These are phyloP conservation scores for Plasmodium fragile DNA, from an alignment of 169 alveolate species.

Conservation along the genomic window DNA sequence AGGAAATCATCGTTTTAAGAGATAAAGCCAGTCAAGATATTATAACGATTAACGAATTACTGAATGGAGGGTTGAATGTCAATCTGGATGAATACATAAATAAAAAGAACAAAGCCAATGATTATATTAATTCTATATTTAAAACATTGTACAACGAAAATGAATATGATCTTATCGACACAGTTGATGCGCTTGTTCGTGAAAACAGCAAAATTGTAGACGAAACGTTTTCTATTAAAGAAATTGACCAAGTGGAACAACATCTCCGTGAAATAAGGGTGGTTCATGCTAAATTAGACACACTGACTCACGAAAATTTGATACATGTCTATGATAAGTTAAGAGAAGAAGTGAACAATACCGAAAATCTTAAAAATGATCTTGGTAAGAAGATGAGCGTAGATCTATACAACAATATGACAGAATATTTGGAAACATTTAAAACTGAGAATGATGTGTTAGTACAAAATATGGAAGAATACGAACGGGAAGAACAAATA, in stretches of 20 bases:
- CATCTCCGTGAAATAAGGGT: neutral
- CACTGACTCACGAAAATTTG: conserved; percentile 15
- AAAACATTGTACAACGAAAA: conserved; percentile 5
- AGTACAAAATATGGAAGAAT: neutral
- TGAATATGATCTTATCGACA: conserved; percentile 9
- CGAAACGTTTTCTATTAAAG: neutral
- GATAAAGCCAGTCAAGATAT: conserved; percentile 5
- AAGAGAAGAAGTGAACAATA: neutral
- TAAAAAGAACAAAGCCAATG: neutral
- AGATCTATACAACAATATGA: neutral
- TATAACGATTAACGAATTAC: conserved; percentile 10
- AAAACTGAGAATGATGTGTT: neutral
- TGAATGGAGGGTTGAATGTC: neutral
- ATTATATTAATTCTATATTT: conserved; percentile 1
- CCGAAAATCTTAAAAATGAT: conserved; percentile 2
- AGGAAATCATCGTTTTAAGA: conserved; percentile 12
- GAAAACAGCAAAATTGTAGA: neutral
- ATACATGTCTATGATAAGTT: neutral
- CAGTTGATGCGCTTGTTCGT: neutral
- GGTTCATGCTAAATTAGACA: neutral
- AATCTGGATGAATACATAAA: neutral
- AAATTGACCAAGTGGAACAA: conserved; percentile 19
- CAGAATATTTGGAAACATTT: neutral
- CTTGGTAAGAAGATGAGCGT: neutral
- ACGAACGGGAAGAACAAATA: conserved; percentile 6